A percentile compares a stretch with the other conserved stretches of the same genome.
Evolutionary conservation across 2,329 filamentous ascomycete genomes (phyloP).

Genomic region (Eurotiales sp.): DNA sequence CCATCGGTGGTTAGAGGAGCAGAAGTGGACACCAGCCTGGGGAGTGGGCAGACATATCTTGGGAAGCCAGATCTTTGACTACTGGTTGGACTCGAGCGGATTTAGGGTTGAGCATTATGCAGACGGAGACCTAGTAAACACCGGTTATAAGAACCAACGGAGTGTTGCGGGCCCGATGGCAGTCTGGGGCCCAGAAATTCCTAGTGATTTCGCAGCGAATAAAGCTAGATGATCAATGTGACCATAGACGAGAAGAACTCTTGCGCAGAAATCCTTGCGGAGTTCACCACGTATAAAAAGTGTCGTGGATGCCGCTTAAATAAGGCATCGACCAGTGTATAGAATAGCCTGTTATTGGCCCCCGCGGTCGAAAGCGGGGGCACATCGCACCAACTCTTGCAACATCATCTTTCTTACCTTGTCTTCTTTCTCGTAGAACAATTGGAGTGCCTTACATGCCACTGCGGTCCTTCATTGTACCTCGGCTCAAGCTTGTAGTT

Average conservation of each 20-base stretch:
- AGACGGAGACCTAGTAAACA: constrained; percentile 64
- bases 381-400: too few species aligned
- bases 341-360: not conserved
- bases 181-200: constrained; percentile 42
- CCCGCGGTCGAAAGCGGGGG: not conserved
- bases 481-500: too few species aligned
- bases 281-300: too few species aligned
- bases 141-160: constrained; percentile 48
- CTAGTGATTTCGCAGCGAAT: constrained; percentile 20
- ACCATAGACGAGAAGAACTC: too few species aligned
- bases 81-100: constrained; percentile 62
- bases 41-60: constrained; percentile 68
- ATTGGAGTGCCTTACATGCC: too few species aligned
- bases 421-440: too few species aligned
- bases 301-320: too few species aligned
- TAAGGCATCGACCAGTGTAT: too few species aligned
- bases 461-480: too few species aligned
- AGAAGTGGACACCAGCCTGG: constrained; percentile 64
- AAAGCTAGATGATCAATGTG: not conserved
- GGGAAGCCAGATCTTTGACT: constrained; percentile 69
- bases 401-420: too few species aligned
- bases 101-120: constrained; percentile 69
- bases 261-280: too few species aligned
- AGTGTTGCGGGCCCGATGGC: constrained; percentile 39
- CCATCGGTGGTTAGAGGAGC: constrained; percentile 63